Percentiles rank a stretch among this genome's conserved stretches.
These are phyloP conservation scores for Stenocarpella maydis DNA, from an alignment of 2,329 filamentous ascomycete species.

Conservation along the genomic window DNA sequence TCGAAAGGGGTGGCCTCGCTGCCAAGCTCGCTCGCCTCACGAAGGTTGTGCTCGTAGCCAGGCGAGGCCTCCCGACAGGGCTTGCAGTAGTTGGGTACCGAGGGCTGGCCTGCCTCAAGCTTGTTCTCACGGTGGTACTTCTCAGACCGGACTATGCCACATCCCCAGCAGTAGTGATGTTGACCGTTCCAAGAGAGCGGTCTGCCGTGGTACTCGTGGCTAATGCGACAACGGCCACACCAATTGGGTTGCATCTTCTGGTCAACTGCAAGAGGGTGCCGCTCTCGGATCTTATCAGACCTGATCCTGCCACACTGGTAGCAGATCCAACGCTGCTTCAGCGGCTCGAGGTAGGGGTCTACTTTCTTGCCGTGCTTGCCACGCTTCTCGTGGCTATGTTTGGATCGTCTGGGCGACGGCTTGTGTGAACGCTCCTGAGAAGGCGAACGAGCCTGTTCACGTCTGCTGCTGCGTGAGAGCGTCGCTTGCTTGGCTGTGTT, in stretches of 20 bases:
- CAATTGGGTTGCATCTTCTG: constrained; percentile 45
- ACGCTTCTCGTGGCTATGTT: constrained; percentile 30
- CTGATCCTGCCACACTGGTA: constrained; percentile 51
- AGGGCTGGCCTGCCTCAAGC: constrained; percentile 8
- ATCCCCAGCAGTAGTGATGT: constrained; percentile 35
- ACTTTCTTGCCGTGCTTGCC: constrained; percentile 33
- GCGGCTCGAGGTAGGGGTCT: constrained; percentile 24
- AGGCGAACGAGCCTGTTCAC: background rate
- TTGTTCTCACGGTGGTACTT: constrained; percentile 32
- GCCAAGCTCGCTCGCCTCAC: constrained; percentile 33
- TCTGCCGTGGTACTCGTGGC: constrained; percentile 12
- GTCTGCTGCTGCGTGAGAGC: constrained; percentile 9
- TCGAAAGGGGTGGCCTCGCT: constrained; percentile 15
- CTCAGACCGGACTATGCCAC: constrained; percentile 34
- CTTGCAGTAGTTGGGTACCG: constrained; percentile 34
- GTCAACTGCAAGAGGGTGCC: constrained; percentile 44
- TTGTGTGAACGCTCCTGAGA: constrained; percentile 7
- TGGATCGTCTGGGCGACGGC: constrained; percentile 17
- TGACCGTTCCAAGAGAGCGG: constrained; percentile 27
- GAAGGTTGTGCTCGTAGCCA: constrained; percentile 28
- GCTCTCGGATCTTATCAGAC: constrained; percentile 49
- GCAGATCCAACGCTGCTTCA: constrained; percentile 48
- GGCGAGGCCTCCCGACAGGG: constrained; percentile 32
- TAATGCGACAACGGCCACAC: constrained; percentile 47
- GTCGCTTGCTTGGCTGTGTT: constrained; percentile 17